Conservation (phyloP, 2,329 filamentous ascomycete genomes). For the Stachybotrys chartarum region DNA sequence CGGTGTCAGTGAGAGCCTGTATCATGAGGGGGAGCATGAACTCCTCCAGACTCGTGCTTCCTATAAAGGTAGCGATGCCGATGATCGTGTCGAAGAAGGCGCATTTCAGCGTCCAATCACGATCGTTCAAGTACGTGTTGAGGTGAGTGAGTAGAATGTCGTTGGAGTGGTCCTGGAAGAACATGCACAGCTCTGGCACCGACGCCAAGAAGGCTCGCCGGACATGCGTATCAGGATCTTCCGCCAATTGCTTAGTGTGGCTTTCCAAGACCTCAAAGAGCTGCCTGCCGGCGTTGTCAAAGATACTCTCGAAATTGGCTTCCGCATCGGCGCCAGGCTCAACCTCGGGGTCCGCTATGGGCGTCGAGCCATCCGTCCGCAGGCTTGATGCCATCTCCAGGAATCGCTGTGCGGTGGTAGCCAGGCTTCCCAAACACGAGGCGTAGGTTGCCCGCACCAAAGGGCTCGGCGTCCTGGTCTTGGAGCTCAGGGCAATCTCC, state of each 20-base stretch:
- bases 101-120: slow-evolving; percentile 93
- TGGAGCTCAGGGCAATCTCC: slow-evolving; percentile 44
- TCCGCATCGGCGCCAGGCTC: slow-evolving; percentile 64
- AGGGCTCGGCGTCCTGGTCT: slow-evolving; percentile 45
- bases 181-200: slow-evolving; percentile 85
- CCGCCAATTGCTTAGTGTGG: slow-evolving; percentile 84
- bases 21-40: slow-evolving; percentile 96
- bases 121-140: slow-evolving; percentile 94
- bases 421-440: slow-evolving; percentile 81
- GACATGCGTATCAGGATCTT: slow-evolving; percentile 78
- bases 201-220: slow-evolving; percentile 86
- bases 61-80: slow-evolving; percentile 84
- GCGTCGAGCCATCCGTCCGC: slow-evolving; percentile 73
- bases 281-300: slow-evolving; percentile 79
- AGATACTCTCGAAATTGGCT: slow-evolving; percentile 72
- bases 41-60: slow-evolving; percentile 82
- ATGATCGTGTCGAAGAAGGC: slow-evolving; percentile 95
- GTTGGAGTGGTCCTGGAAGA: slow-evolving; percentile 88
- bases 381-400: slow-evolving; percentile 87
- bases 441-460: slow-evolving; percentile 87
- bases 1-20: slow-evolving; percentile 84
- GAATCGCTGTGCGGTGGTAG: slow-evolving; percentile 76
- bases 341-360: slow-evolving; percentile 68
- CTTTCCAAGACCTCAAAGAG: slow-evolving; percentile 77
- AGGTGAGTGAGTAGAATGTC: slow-evolving; percentile 95